Evolutionary conservation across 768 basidiomycete genomes (phyloP).

Genomic region (Gymnopilus dilepis): DNA sequence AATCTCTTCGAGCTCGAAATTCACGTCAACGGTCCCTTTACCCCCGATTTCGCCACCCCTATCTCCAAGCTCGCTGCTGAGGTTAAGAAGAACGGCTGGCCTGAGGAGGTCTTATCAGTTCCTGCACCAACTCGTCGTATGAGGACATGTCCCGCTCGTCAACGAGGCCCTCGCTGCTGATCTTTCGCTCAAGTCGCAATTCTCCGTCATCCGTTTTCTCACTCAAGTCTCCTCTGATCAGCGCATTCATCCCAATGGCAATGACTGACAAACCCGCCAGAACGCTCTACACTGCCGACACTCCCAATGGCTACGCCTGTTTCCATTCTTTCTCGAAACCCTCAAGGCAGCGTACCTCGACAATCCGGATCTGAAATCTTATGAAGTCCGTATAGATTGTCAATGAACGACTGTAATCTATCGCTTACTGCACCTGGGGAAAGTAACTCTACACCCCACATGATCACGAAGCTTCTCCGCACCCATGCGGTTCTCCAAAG

Average conservation of each 20-base stretch:
- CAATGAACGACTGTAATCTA: no score
- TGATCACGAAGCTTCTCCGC: not conserved
- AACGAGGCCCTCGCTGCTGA: slow-evolving; percentile 89
- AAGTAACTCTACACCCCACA: not conserved
- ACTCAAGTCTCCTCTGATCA: no score
- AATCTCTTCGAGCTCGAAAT: slow-evolving; percentile 98
- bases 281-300: no score
- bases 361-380: no score
- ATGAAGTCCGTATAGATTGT: no score
- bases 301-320: no score
- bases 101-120: slow-evolving; percentile 96
- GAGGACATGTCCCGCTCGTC: slow-evolving; percentile 99
- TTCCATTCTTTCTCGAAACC: no score
- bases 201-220: slow-evolving; percentile 99
- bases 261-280: no score
- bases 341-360: no score
- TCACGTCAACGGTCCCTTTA: slow-evolving; percentile 99
- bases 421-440: no score
- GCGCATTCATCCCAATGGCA: no score
- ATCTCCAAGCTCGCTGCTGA: slow-evolving; percentile 93
- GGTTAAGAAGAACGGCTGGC: slow-evolving; percentile 96
- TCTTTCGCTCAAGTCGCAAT: slow-evolving; percentile 87
- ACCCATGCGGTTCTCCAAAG: not conserved
- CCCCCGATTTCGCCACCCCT: slow-evolving; percentile 99
- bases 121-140: slow-evolving; percentile 99